Evolutionary conservation across 2,329 filamentous ascomycete species (phyloP).

Genomic region (Chaetomium strumarium): DNA sequence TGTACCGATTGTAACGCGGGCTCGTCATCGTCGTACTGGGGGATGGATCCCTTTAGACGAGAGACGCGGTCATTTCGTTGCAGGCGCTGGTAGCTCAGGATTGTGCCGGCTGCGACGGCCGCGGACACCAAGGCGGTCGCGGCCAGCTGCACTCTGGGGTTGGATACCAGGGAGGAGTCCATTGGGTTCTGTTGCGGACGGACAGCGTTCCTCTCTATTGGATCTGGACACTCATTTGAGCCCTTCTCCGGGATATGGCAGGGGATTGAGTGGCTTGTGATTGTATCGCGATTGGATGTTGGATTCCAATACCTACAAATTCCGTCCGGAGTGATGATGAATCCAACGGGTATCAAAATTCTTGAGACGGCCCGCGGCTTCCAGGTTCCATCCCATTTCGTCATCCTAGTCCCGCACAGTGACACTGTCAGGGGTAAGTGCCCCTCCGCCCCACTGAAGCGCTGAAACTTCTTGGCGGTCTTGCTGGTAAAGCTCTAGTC

Average conservation of each 20-base stretch:
- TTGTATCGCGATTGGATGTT: no score
- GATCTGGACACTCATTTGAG: neutral
- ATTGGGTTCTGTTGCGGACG: constrained; percentile 5
- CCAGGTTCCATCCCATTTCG: no score
- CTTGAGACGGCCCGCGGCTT: no score
- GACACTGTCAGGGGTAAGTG: no score
- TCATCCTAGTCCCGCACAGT: no score
- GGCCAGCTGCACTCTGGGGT: constrained; percentile 55
- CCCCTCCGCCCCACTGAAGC: no score
- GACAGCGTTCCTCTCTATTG: neutral
- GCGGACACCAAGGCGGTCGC: constrained; percentile 65
- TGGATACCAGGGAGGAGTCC: constrained; percentile 41
- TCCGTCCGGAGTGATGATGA: no score
- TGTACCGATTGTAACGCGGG: constrained; percentile 36
- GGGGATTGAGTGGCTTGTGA: no score
- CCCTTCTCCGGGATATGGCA: neutral
- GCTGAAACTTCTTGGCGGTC: no score
- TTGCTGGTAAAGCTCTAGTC: no score
- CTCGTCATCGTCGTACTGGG: constrained; percentile 31
- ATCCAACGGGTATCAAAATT: no score
- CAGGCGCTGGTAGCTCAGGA: constrained; percentile 58
- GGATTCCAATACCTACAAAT: no score
- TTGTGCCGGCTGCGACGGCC: constrained; percentile 51
- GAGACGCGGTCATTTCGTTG: constrained; percentile 48
- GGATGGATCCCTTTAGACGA: constrained; percentile 56